These are phyloP conservation scores for Saprolegnia parasitica DNA, from an alignment of 352 stramenopile genomes.

Conservation along the genomic window DNA sequence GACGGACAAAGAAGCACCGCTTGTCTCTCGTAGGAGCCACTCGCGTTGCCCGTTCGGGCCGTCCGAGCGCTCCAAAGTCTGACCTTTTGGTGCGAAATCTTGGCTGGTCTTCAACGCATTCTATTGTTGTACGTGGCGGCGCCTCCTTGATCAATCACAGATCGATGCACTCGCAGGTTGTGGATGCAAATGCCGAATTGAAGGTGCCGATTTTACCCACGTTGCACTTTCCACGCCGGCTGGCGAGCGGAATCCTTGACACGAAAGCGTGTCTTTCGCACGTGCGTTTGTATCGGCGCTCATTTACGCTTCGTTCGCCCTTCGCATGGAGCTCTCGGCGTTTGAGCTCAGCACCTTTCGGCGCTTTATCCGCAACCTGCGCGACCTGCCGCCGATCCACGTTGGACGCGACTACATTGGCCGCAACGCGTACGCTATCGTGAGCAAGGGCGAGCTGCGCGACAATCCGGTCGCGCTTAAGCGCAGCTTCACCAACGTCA, in stretches of 20 bases:
- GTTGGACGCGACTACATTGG: not conserved
- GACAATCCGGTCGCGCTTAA: not conserved
- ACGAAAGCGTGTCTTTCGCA: constrained; percentile 7
- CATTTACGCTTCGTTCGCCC: not conserved
- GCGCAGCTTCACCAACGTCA: constrained; percentile 14
- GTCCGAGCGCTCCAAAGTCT: no score
- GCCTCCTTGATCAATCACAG: no score
- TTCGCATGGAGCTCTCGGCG: not conserved
- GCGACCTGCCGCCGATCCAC: not conserved
- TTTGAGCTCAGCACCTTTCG: constrained; percentile 14
- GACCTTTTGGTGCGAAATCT: no score
- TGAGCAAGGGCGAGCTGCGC: not conserved
- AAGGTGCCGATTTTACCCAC: not conserved
- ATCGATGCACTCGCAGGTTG: no score
- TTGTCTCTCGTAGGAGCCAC: no score
- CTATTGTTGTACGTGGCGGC: no score
- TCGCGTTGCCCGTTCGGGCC: no score
- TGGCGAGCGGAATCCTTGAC: not conserved
- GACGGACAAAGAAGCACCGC: no score
- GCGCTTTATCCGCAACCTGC: not conserved
- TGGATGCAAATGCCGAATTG: no score
- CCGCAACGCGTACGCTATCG: not conserved
- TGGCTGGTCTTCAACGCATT: no score
- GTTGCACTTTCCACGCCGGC: not conserved
- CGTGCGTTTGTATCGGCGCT: not conserved